Evolutionary conservation across 768 basidiomycete species (phyloP).

Genomic region (Boletus sensibilis): DNA sequence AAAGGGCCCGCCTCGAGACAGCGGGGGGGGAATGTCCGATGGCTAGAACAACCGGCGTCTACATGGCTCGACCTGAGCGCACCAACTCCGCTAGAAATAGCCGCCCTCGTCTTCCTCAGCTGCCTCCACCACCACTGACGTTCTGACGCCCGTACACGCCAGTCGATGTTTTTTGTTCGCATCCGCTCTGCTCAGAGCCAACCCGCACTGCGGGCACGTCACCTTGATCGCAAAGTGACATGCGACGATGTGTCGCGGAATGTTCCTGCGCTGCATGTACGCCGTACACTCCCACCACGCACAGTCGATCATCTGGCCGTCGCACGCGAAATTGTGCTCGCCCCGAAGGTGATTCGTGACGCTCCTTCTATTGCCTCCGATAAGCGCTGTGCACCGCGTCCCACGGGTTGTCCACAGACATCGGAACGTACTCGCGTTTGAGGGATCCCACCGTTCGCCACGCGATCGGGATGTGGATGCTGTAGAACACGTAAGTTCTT

Average conservation of each 20-base stretch:
- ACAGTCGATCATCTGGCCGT: slow-evolving; percentile 13
- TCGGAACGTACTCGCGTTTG: slow-evolving; percentile 9
- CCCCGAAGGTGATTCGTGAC: slow-evolving; percentile 23
- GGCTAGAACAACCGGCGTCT: background rate
- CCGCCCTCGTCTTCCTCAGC: slow-evolving; percentile 2
- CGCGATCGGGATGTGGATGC: slow-evolving; percentile 6
- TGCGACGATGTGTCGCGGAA: slow-evolving; percentile 26
- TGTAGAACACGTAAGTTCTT: slow-evolving; percentile 12
- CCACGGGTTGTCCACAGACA: slow-evolving; percentile 21
- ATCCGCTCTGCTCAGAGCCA: slow-evolving; percentile 23
- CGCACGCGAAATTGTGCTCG: slow-evolving; percentile 20
- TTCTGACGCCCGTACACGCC: slow-evolving; percentile 8
- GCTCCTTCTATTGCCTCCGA: slow-evolving; percentile 20
- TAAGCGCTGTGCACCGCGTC: slow-evolving; percentile 10
- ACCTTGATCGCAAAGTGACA: slow-evolving; percentile 27
- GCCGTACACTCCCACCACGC: slow-evolving; percentile 17
- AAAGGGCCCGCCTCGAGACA: background rate
- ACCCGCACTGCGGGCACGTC: slow-evolving; percentile 12
- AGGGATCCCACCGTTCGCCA: slow-evolving; percentile 8
- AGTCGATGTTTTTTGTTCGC: slow-evolving; percentile 24
- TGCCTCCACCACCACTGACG: background rate
- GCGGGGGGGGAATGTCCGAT: background rate
- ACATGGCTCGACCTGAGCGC: background rate
- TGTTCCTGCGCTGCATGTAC: slow-evolving; percentile 25
- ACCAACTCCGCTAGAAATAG: slow-evolving; percentile 14